Percentiles rank a stretch among this genome's conserved stretches.
Conservation (phyloP, 306 rosid species). For the Myrica gale region DNA sequence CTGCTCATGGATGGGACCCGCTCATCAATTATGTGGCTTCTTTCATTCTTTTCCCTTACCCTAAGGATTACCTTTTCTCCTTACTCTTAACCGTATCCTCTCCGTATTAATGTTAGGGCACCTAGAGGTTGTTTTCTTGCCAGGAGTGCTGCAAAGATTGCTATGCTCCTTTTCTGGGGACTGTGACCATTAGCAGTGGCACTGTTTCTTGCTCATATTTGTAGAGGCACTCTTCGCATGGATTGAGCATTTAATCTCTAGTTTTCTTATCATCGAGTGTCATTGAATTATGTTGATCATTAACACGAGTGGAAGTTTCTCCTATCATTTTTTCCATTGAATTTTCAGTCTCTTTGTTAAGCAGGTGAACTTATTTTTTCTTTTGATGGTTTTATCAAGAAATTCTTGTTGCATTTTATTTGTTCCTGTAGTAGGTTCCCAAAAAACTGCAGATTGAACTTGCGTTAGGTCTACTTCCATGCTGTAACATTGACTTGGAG, state of each 20-base stretch:
- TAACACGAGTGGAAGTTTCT: not conserved
- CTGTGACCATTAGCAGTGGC: not conserved
- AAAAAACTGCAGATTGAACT: slow-evolving; percentile 4
- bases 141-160: not conserved
- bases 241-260: not conserved
- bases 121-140: not conserved
- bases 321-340: not conserved
- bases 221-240: not conserved
- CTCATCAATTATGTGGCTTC: not conserved
- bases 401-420: not conserved
- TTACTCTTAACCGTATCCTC: not conserved
- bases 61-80: not conserved
- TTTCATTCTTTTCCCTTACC: not conserved
- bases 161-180: not conserved
- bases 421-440: not conserved
- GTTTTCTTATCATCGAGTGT: not conserved
- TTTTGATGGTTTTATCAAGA: not conserved
- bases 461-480: not conserved
- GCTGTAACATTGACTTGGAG: not conserved
- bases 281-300: not conserved
- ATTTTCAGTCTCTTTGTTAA: not conserved
- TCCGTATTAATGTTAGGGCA: not conserved
- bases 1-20: not conserved
- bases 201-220: not conserved
- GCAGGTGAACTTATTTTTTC: not conserved